Percentiles rank a stretch among this genome's conserved stretches.
phyloP scores from a whole-genome alignment of 352 stramenopile species.

The Aphanomyces invadans region DNA sequence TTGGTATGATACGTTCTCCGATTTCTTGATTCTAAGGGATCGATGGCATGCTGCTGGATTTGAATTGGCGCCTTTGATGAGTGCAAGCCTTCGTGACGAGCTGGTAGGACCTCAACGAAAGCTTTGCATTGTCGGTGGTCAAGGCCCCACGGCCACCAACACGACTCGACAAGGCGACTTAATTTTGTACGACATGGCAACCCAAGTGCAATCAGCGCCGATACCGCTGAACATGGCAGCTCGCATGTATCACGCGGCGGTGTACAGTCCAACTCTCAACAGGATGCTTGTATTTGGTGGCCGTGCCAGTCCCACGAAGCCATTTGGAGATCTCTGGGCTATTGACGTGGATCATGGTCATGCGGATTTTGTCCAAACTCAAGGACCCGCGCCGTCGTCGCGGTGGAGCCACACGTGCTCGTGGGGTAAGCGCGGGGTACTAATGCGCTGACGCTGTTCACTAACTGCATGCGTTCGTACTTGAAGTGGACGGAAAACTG shows the following conservation, averaged over 20 bases:
- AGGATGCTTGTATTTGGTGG: constrained; percentile 78
- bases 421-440: constrained; percentile 33
- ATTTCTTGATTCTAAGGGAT: too few relatives aligned
- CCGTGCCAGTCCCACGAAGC: constrained; percentile 54
- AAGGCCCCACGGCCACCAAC: constrained; percentile 44
- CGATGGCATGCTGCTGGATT: too few relatives aligned
- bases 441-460: not conserved
- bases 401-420: constrained; percentile 70
- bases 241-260: constrained; percentile 70
- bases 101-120: constrained; percentile 29
- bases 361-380: constrained; percentile 33
- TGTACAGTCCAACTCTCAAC: constrained; percentile 31
- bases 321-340: constrained; percentile 54
- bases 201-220: constrained; percentile 15
- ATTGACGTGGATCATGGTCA: constrained; percentile 39
- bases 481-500: constrained; percentile 63
- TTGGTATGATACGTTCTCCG: not conserved
- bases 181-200: constrained; percentile 29
- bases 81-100: too few relatives aligned
- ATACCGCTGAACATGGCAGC: constrained; percentile 25
- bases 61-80: too few relatives aligned
- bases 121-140: constrained; percentile 64
- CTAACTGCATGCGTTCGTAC: too few relatives aligned
- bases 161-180: constrained; percentile 56
- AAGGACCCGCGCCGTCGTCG: constrained; percentile 34